These are phyloP conservation scores for Gossypium schwendimanii DNA, from an alignment of 441 rosid species.

Conservation along the genomic window DNA sequence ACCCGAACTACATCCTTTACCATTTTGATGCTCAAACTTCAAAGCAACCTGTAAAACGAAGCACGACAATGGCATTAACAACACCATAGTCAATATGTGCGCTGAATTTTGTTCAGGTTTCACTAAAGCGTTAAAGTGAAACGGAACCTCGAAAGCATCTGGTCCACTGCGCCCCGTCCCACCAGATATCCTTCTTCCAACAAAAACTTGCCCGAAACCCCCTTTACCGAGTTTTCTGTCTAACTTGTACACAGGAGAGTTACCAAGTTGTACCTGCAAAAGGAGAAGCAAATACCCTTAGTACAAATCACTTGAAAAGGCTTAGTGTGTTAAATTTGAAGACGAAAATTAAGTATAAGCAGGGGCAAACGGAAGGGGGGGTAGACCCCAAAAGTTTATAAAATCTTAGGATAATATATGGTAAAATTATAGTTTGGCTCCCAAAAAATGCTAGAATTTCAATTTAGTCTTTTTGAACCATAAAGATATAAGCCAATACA, in stretches of 20 bases:
- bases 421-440: too few relatives aligned
- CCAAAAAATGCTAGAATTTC: too few relatives aligned
- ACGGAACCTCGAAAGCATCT: conserved; percentile 26
- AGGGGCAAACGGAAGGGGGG: too few relatives aligned
- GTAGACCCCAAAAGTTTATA: too few relatives aligned
- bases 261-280: conserved; percentile 38
- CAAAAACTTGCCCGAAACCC: conserved; percentile 53
- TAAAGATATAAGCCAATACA: too few relatives aligned
- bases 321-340: not conserved
- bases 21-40: conserved; percentile 42
- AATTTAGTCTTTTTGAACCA: too few relatives aligned
- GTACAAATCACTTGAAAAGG: not conserved
- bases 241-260: conserved; percentile 39
- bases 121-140: not conserved
- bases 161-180: conserved; percentile 34
- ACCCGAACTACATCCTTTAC: conserved; percentile 44
- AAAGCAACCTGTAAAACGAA: conserved; percentile 36
- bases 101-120: not conserved
- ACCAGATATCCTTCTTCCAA: conserved; percentile 38
- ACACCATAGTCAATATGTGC: not conserved
- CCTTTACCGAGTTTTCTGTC: conserved; percentile 51
- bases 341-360: not conserved
- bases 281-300: not conserved
- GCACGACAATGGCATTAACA: conserved; percentile 6
- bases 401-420: too few relatives aligned